phyloP scores from a whole-genome alignment of 208 protist genomes.

The Angomonas deanei region DNA sequence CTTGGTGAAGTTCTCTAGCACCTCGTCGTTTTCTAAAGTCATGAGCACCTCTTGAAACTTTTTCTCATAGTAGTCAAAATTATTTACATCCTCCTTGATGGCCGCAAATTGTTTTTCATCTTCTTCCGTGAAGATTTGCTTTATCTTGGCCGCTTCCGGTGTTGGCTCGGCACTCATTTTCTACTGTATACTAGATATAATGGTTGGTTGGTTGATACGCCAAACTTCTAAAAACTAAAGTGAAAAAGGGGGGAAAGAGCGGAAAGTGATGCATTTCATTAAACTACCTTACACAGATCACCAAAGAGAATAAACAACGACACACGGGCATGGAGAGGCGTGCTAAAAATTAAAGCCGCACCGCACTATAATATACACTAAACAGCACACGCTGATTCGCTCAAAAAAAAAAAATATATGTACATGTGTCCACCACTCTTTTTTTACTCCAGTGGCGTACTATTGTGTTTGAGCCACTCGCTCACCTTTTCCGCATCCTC shows the following conservation, averaged over 20 bases:
- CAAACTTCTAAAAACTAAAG: too few relatives aligned
- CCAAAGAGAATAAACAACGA: too few relatives aligned
- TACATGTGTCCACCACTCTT: background rate
- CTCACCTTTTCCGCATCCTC: constrained; percentile 41
- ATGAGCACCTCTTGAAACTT: constrained; percentile 93
- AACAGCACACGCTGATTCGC: too few relatives aligned
- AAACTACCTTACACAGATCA: too few relatives aligned
- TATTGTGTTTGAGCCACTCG: constrained; percentile 30
- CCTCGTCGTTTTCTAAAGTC: constrained; percentile 92
- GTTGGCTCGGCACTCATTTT: background rate
- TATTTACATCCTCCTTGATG: constrained; percentile 52
- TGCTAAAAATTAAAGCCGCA: too few relatives aligned
- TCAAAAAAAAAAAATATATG: too few relatives aligned
- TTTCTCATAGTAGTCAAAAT: constrained; percentile 90
- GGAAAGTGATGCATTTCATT: background rate
- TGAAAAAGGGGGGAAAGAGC: background rate
- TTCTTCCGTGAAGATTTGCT: constrained; percentile 19
- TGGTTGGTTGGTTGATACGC: too few relatives aligned
- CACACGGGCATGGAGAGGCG: too few relatives aligned
- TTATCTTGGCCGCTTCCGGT: background rate
- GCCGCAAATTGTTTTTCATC: constrained; percentile 39
- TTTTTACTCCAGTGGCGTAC: constrained; percentile 27
- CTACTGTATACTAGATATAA: too few relatives aligned
- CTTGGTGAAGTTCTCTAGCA: constrained; percentile 91
- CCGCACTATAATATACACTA: too few relatives aligned